These are phyloP conservation scores for Exophiala alcalophila DNA, from an alignment of 2,329 filamentous ascomycete genomes.

Conservation along the genomic window DNA sequence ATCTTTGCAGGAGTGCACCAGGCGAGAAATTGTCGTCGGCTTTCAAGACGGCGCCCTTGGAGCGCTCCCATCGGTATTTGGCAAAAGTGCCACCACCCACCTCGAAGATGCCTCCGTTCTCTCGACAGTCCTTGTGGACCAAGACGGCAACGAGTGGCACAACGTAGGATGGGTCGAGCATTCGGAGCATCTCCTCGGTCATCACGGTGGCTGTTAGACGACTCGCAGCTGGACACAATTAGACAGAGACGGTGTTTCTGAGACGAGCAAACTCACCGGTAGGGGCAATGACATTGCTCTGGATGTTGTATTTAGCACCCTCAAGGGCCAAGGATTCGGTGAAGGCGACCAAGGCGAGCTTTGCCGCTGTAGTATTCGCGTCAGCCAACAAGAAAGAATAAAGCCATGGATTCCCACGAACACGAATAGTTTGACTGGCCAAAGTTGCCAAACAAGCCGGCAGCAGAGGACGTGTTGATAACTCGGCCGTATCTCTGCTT, in stretches of 20 bases:
- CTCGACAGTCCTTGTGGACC: slow-evolving; percentile 76
- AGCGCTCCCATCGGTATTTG: slow-evolving; percentile 92
- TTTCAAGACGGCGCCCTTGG: slow-evolving; percentile 82
- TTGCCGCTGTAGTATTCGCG: slow-evolving; percentile 95
- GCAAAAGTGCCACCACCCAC: slow-evolving; percentile 86
- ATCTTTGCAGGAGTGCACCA: slow-evolving; percentile 80
- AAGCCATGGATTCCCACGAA: neutral
- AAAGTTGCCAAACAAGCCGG: slow-evolving; percentile 91
- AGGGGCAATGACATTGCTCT: slow-evolving; percentile 89
- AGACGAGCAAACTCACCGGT: slow-evolving; percentile 46
- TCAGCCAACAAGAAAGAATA: neutral
- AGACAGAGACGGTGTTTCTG: neutral
- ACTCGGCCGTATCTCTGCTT: slow-evolving; percentile 98
- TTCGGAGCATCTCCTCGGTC: slow-evolving; percentile 82
- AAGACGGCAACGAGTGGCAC: slow-evolving; percentile 87
- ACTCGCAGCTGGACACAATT: slow-evolving; percentile 62
- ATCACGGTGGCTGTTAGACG: slow-evolving; percentile 93
- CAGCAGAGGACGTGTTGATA: slow-evolving; percentile 88
- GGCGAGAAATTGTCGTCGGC: slow-evolving; percentile 85
- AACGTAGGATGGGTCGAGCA: slow-evolving; percentile 87
- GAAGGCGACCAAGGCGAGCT: slow-evolving; percentile 91
- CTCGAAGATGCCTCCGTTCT: slow-evolving; percentile 89
- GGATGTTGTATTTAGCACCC: slow-evolving; percentile 94
- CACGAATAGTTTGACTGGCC: slow-evolving; percentile 89
- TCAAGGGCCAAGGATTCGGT: slow-evolving; percentile 97